Evolutionary conservation across 352 stramenopile species (phyloP).

Genomic region (Phytophthora kernoviae): DNA sequence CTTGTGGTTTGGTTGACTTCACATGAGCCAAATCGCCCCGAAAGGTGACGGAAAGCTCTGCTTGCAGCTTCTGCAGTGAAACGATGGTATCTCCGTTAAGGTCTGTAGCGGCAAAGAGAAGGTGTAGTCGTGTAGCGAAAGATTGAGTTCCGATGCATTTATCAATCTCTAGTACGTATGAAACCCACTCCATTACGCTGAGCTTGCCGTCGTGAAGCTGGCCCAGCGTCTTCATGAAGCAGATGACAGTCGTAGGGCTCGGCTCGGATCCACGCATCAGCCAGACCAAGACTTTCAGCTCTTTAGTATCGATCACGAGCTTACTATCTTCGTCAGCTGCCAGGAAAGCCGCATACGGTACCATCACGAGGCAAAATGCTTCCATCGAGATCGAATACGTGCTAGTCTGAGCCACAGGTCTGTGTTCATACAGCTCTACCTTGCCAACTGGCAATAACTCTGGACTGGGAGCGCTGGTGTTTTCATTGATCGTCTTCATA

Average conservation of each 20-base stretch:
- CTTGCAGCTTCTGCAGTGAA: slow-evolving; percentile 55
- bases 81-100: slow-evolving; percentile 61
- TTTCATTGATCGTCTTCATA: slow-evolving; percentile 43
- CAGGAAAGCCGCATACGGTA: slow-evolving; percentile 66
- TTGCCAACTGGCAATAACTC: neutral
- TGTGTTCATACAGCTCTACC: slow-evolving; percentile 1
- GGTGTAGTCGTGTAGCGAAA: slow-evolving; percentile 55
- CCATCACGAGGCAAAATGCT: slow-evolving; percentile 64
- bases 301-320: slow-evolving; percentile 55
- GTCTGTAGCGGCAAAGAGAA: slow-evolving; percentile 61
- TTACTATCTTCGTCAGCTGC: slow-evolving; percentile 65
- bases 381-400: slow-evolving; percentile 48
- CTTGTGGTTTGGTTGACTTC: slow-evolving; percentile 10
- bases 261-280: slow-evolving; percentile 73
- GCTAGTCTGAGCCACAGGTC: neutral
- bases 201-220: slow-evolving; percentile 51
- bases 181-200: slow-evolving; percentile 70
- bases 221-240: slow-evolving; percentile 71
- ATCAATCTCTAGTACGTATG: slow-evolving; percentile 64
- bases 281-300: slow-evolving; percentile 72
- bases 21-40: slow-evolving; percentile 22
- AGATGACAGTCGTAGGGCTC: slow-evolving; percentile 32
- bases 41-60: slow-evolving; percentile 49
- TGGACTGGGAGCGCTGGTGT: neutral
- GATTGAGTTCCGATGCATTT: slow-evolving; percentile 40